Conservation (phyloP, 768 basidiomycete species). For the Termitomyces sp. region DNA sequence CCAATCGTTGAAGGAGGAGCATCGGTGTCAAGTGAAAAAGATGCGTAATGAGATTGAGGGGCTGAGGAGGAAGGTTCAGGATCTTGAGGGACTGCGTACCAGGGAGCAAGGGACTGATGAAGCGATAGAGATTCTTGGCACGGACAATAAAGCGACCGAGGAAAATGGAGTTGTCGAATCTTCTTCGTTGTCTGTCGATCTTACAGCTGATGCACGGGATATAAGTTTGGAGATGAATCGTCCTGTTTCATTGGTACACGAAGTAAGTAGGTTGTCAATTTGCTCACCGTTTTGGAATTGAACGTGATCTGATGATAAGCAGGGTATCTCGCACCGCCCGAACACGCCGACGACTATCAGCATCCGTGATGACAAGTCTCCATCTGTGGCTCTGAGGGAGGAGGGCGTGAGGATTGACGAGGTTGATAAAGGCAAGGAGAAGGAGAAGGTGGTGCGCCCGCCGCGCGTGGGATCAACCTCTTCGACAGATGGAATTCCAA, state of each 20-base stretch:
- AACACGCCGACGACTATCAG: not conserved
- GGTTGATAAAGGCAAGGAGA: not conserved
- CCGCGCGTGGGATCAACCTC: not conserved
- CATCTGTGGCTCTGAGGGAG: not conserved
- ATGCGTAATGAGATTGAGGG: slow-evolving; percentile 9
- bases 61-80: slow-evolving; percentile 5
- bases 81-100: not conserved
- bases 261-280: not conserved
- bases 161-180: not conserved
- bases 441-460: not conserved
- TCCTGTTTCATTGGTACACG: not conserved
- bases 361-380: not conserved
- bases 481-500: not conserved
- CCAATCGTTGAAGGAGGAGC: not conserved
- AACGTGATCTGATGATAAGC: not conserved
- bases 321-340: not conserved
- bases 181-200: not conserved
- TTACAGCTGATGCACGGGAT: not conserved
- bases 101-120: not conserved
- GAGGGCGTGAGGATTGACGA: not conserved
- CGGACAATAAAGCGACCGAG: not conserved
- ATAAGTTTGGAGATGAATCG: not conserved
- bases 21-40: not conserved
- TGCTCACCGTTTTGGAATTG: not conserved
- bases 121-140: not conserved